These are phyloP conservation scores for Eryngium alpinum DNA, from an alignment of 140 eudicot species.

Conservation along the genomic window DNA sequence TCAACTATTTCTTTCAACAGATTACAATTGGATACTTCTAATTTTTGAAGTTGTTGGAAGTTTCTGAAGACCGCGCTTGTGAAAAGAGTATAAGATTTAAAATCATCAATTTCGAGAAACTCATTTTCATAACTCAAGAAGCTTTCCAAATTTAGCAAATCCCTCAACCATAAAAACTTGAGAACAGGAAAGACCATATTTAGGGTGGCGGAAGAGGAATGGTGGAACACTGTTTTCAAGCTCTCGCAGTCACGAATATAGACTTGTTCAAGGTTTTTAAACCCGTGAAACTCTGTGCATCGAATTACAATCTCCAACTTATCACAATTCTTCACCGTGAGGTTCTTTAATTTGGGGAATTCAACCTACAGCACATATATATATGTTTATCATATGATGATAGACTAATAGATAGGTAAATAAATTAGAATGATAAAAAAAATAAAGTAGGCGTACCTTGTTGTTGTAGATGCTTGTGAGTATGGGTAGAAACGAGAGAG, in stretches of 20 bases:
- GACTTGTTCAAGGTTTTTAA: background rate
- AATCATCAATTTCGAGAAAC: background rate
- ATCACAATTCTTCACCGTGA: background rate
- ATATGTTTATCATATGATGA: no score
- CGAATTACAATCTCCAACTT: background rate
- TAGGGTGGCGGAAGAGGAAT: background rate
- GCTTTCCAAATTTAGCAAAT: no score
- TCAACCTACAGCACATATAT: background rate
- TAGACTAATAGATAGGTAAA: no score
- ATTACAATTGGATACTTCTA: background rate
- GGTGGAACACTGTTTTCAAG: background rate
- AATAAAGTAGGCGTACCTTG: no score
- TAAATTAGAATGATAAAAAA: no score
- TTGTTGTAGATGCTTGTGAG: background rate
- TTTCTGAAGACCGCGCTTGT: background rate
- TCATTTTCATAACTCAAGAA: no score
- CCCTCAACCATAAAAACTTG: no score
- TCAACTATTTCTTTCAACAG: background rate
- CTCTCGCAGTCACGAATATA: background rate
- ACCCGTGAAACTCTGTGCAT: background rate
- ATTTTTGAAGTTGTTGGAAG: background rate
- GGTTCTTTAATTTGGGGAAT: background rate
- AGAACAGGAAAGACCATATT: no score
- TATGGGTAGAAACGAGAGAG: background rate
- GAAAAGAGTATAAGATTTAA: background rate